A percentile compares a stretch with the other conserved stretches of the same genome.
These are phyloP conservation scores for Corylus americana DNA, from an alignment of 306 rosid species.

Conservation along the genomic window DNA sequence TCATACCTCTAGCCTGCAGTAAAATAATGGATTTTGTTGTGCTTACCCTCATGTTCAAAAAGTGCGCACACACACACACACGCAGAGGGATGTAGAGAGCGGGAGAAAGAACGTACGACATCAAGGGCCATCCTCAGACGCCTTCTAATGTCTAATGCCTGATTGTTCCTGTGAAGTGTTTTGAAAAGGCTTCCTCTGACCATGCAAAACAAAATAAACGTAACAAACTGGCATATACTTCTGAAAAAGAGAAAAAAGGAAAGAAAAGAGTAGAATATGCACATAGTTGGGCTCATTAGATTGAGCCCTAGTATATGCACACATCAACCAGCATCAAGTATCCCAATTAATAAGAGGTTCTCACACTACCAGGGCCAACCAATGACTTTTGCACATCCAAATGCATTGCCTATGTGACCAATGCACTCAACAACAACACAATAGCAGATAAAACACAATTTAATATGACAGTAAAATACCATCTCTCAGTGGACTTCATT, in stretches of 20 bases:
- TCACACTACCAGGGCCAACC: neutral
- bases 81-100: conserved; percentile 9
- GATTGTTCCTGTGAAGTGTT: conserved; percentile 64
- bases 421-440: neutral
- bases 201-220: conserved; percentile 28
- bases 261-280: conserved; percentile 9
- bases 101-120: conserved; percentile 54
- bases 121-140: conserved; percentile 78
- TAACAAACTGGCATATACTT: conserved; percentile 17
- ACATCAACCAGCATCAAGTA: conserved; percentile 2
- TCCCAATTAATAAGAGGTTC: neutral
- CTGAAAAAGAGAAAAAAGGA: neutral
- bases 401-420: neutral
- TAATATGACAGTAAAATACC: neutral
- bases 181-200: conserved; percentile 80
- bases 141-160: conserved; percentile 60
- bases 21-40: conserved; percentile 16
- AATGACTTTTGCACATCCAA: conserved; percentile 9
- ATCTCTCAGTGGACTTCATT: neutral
- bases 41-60: conserved; percentile 5
- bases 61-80: neutral
- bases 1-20: conserved; percentile 78
- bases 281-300: conserved; percentile 8
- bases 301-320: neutral
- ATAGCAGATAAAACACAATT: neutral